Conservation (phyloP, 768 basidiomycete genomes). For the Calocybe cyanea region DNA sequence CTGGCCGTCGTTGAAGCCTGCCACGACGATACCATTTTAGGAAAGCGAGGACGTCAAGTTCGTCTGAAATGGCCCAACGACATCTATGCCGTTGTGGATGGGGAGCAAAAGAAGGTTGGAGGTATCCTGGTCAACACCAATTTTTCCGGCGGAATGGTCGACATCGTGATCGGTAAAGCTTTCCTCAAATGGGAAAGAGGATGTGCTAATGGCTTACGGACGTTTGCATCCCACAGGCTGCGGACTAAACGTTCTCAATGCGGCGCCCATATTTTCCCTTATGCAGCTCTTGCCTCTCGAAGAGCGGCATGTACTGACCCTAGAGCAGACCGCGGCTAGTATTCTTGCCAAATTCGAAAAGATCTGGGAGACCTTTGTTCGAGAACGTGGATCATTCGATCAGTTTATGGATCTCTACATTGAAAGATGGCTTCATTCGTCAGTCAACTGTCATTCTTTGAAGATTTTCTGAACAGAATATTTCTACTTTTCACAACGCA, state of each 20-base stretch:
- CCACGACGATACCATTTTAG: slow-evolving; percentile 52
- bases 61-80: slow-evolving; percentile 98
- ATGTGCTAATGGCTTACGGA: too few relatives aligned
- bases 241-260: slow-evolving; percentile 83
- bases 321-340: slow-evolving; percentile 73
- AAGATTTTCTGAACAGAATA: not conserved
- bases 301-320: slow-evolving; percentile 36
- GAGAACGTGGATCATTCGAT: slow-evolving; percentile 64
- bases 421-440: slow-evolving; percentile 90
- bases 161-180: slow-evolving; percentile 71
- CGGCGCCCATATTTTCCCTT: slow-evolving; percentile 79
- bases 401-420: slow-evolving; percentile 81
- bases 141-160: slow-evolving; percentile 67
- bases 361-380: slow-evolving; percentile 75
- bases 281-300: slow-evolving; percentile 54
- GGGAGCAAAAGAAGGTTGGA: slow-evolving; percentile 74
- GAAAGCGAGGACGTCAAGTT: slow-evolving; percentile 50
- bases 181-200: too few relatives aligned
- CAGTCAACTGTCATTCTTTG: slow-evolving; percentile 29
- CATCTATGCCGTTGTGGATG: slow-evolving; percentile 66
- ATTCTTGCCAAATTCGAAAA: slow-evolving; percentile 74
- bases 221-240: slow-evolving; percentile 53
- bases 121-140: slow-evolving; percentile 90
- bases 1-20: slow-evolving; percentile 89
- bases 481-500: slow-evolving; percentile 25